Evolutionary conservation across 192 early-diverging fungal genomes (phyloP).

Genomic region (Gonapodya sp.): DNA sequence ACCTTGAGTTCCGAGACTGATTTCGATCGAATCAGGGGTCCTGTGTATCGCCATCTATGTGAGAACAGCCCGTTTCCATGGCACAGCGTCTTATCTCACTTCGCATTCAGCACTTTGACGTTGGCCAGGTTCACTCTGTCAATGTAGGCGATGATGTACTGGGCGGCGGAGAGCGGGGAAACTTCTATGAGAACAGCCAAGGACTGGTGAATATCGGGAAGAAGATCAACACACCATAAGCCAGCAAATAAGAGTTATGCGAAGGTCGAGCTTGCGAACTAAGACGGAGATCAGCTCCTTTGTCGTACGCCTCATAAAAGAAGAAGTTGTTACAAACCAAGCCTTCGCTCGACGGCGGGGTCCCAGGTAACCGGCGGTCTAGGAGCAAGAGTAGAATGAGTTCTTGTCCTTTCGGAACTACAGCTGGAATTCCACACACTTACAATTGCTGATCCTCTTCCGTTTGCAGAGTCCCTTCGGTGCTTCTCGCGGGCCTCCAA

Average conservation of each 20-base stretch:
- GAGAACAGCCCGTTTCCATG: too few relatives aligned
- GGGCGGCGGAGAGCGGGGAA: too few relatives aligned
- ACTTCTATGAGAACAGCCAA: not conserved
- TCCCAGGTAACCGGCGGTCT: not conserved
- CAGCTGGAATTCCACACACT: not conserved
- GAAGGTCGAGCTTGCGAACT: not conserved
- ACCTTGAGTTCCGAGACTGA: not conserved
- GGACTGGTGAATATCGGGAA: not conserved
- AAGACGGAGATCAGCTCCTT: not conserved
- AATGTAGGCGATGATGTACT: conserved; percentile 4
- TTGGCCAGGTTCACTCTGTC: conserved; percentile 3
- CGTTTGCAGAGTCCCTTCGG: not conserved
- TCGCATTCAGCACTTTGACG: conserved; percentile 2
- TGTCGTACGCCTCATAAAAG: not conserved
- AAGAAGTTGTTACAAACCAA: not conserved
- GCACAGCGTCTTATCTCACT: not conserved
- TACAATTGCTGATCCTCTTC: not conserved
- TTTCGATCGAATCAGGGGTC: not conserved
- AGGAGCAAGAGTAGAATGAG: not conserved
- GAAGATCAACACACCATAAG: not conserved
- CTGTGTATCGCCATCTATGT: not conserved
- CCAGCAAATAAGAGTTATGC: not conserved
- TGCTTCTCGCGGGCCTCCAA: not conserved
- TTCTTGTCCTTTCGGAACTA: not conserved
- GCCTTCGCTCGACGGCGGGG: not conserved